phyloP scores from a whole-genome alignment of 805 yeast genomes.

The Debaryomyces hansenii region DNA sequence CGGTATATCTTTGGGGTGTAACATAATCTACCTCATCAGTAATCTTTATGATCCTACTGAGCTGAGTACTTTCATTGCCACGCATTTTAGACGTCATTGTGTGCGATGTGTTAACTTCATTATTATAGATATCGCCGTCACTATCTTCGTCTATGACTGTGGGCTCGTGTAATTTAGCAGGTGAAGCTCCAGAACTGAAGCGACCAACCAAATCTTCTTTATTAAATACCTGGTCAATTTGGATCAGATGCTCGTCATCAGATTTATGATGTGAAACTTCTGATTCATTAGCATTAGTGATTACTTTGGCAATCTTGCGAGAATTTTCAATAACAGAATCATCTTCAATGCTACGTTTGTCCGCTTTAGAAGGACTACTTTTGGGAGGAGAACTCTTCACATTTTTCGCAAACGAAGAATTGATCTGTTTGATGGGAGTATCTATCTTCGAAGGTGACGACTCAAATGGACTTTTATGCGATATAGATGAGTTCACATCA shows the following conservation, averaged over 20 bases:
- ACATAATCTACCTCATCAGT: slow-evolving; percentile 16
- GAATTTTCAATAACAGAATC: not conserved
- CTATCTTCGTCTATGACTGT: slow-evolving; percentile 22
- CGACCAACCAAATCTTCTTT: slow-evolving; percentile 25
- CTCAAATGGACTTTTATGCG: slow-evolving; percentile 13
- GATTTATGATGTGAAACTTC: not conserved
- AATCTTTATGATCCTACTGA: slow-evolving; percentile 13
- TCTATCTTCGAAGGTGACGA: slow-evolving; percentile 10
- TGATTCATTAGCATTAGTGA: slow-evolving; percentile 18
- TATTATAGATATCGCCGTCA: slow-evolving; percentile 12
- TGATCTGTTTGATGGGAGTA: slow-evolving; percentile 3
- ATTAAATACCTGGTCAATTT: slow-evolving; percentile 20
- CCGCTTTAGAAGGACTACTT: slow-evolving; percentile 4
- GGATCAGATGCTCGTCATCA: slow-evolving; percentile 11
- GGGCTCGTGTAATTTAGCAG: slow-evolving; percentile 5
- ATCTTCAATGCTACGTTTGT: slow-evolving; percentile 1
- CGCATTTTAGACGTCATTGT: slow-evolving; percentile 11
- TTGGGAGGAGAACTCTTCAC: slow-evolving; percentile 17
- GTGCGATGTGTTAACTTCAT: slow-evolving; percentile 18
- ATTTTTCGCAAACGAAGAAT: not conserved
- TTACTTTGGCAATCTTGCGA: slow-evolving; percentile 20
- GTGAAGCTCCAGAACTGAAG: slow-evolving; percentile 11
- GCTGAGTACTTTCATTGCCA: slow-evolving; percentile 16
- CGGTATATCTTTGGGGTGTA: slow-evolving; percentile 32
- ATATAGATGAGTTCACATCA: not conserved